These are phyloP conservation scores for Podaxis sp. DNA, from an alignment of 768 basidiomycete species.

Conservation along the genomic window DNA sequence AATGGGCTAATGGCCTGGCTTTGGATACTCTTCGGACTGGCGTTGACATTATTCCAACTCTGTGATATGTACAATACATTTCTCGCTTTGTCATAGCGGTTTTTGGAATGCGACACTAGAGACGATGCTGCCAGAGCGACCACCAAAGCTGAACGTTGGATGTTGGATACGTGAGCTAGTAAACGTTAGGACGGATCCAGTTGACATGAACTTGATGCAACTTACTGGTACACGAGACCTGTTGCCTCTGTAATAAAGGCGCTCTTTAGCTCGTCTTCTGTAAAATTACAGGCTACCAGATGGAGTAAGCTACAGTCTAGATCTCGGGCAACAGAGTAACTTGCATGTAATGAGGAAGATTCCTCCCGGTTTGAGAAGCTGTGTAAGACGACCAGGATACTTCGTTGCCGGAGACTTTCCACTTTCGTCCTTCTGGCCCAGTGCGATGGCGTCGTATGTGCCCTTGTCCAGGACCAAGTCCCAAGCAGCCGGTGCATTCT, in stretches of 20 bases:
- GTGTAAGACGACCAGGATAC: constrained; percentile 59
- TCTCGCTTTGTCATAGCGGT: constrained; percentile 15
- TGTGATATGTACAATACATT: constrained; percentile 19
- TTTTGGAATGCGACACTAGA: constrained; percentile 73
- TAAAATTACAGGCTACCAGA: constrained; percentile 75
- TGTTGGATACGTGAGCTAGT: constrained; percentile 70
- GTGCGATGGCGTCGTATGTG: constrained; percentile 84
- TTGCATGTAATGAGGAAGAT: constrained; percentile 79
- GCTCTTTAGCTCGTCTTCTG: constrained; percentile 66
- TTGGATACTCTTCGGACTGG: constrained; percentile 67
- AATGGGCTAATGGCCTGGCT: constrained; percentile 68
- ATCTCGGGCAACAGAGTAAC: constrained; percentile 20
- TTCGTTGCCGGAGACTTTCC: constrained; percentile 51
- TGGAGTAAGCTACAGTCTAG: background rate
- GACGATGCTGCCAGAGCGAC: constrained; percentile 67
- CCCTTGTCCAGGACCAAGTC: constrained; percentile 83
- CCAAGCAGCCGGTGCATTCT: constrained; percentile 42
- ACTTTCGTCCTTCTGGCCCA: constrained; percentile 55
- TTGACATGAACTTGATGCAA: background rate
- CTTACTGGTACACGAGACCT: constrained; percentile 65
- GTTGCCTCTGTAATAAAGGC: constrained; percentile 48
- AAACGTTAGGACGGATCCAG: background rate
- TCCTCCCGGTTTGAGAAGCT: constrained; percentile 63
- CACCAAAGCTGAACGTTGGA: constrained; percentile 73
- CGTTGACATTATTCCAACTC: constrained; percentile 48